Conservation (phyloP, 768 basidiomycete species). For the Collybiopsis confluens region DNA sequence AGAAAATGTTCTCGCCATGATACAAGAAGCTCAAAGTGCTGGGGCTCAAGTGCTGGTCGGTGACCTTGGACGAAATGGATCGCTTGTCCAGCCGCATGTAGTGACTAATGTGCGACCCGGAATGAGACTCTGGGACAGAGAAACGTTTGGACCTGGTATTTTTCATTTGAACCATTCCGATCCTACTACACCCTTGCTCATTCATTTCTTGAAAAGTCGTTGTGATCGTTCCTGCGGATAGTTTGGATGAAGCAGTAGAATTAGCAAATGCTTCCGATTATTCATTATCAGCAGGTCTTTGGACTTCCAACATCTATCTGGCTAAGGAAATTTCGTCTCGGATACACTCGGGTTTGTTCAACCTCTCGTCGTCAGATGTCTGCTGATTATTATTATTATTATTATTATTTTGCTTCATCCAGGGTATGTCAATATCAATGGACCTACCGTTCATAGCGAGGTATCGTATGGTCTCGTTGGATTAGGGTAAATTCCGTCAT, state of each 20-base stretch:
- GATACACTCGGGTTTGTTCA: constrained; percentile 39
- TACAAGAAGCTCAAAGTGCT: constrained; percentile 36
- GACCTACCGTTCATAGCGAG: constrained; percentile 45
- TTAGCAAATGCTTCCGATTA: constrained; percentile 53
- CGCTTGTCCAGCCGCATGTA: constrained; percentile 50
- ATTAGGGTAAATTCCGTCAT: constrained; percentile 38
- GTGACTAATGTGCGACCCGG: constrained; percentile 42
- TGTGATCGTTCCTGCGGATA: constrained; percentile 40
- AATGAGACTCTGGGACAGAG: constrained; percentile 51
- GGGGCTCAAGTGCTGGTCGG: constrained; percentile 47
- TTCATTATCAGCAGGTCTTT: constrained; percentile 47
- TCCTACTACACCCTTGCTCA: not conserved
- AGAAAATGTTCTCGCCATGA: constrained; percentile 37
- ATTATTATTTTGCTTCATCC: not conserved
- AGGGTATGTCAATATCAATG: constrained; percentile 57
- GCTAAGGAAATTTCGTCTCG: constrained; percentile 43
- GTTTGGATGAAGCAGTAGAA: constrained; percentile 49
- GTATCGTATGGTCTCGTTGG: constrained; percentile 32
- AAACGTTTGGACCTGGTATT: constrained; percentile 59
- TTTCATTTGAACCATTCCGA: not conserved
- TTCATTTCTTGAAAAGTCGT: constrained; percentile 38
- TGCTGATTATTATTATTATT: not conserved
- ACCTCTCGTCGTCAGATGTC: no score
- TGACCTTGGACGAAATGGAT: constrained; percentile 32
- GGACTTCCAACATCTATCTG: constrained; percentile 41